Evolutionary conservation across 495 filamentous ascomycete genomes (phyloP).

Genomic region (Melanomma pulvis-pyrius): DNA sequence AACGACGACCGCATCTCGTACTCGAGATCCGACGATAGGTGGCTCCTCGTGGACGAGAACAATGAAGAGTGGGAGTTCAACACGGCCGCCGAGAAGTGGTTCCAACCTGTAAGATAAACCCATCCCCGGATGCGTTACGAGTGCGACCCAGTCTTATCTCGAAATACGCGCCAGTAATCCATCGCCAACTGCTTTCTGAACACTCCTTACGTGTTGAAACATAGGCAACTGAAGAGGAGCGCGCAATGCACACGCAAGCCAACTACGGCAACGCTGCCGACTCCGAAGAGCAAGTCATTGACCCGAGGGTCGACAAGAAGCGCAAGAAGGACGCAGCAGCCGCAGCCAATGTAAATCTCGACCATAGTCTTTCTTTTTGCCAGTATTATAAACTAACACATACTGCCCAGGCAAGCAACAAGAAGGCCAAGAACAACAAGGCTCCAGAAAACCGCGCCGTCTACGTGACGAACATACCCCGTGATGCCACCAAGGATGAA

Average conservation of each 20-base stretch:
- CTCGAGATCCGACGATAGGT: constrained; percentile 77
- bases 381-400: background rate
- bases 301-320: constrained; percentile 3
- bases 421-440: constrained; percentile 56
- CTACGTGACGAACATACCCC: constrained; percentile 83
- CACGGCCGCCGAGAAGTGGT: constrained; percentile 71
- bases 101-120: constrained; percentile 36
- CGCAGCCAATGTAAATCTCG: background rate
- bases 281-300: background rate
- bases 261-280: background rate
- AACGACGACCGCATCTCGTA: constrained; percentile 83
- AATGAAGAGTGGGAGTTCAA: constrained; percentile 86
- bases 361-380: background rate
- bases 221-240: background rate
- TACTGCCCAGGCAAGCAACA: constrained; percentile 29
- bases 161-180: constrained; percentile 8
- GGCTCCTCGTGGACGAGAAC: constrained; percentile 81
- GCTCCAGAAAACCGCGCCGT: constrained; percentile 75
- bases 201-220: constrained; percentile 1
- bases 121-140: background rate
- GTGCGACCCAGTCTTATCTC: constrained; percentile 4
- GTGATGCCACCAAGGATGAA: constrained; percentile 76
- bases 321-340: constrained; percentile 13
- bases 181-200: background rate
- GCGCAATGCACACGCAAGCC: constrained; percentile 2